phyloP scores from a whole-genome alignment of 805 yeast species.

The Millerago galiae region DNA sequence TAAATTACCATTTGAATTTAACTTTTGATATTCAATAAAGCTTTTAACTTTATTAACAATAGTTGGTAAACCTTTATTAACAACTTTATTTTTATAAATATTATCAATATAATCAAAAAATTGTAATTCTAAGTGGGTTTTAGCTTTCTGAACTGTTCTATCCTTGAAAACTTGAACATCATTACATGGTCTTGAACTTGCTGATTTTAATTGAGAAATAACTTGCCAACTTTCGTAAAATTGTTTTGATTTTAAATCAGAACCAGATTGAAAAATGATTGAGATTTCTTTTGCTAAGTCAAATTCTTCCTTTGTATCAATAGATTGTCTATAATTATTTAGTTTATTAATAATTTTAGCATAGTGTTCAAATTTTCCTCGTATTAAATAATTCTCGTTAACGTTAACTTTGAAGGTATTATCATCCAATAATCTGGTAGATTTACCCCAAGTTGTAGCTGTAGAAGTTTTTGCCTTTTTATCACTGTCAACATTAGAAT shows the following conservation, averaged over 20 bases:
- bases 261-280: conserved; percentile 48
- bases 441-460: conserved; percentile 26
- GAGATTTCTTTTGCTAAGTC: conserved; percentile 56
- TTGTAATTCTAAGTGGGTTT: conserved; percentile 62
- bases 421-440: conserved; percentile 23
- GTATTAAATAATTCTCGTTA: conserved; percentile 33
- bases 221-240: conserved; percentile 71
- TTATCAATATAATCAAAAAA: conserved; percentile 70
- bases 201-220: conserved; percentile 34
- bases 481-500: conserved; percentile 8
- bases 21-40: conserved; percentile 42
- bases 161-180: conserved; percentile 19
- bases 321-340: conserved; percentile 59
- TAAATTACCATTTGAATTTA: conserved; percentile 41
- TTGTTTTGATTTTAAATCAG: conserved; percentile 63
- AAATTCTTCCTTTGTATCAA: conserved; percentile 31
- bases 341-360: conserved; percentile 67
- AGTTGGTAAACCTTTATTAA: conserved; percentile 62
- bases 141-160: conserved; percentile 48
- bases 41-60: conserved; percentile 66
- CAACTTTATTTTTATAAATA: conserved; percentile 48
- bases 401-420: conserved; percentile 34
- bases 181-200: conserved; percentile 13
- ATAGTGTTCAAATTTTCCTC: conserved; percentile 62
- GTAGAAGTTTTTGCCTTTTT: conserved; percentile 11